Evolutionary conservation across 768 basidiomycete species (phyloP).

Genomic region (Tricholoma sp.): DNA sequence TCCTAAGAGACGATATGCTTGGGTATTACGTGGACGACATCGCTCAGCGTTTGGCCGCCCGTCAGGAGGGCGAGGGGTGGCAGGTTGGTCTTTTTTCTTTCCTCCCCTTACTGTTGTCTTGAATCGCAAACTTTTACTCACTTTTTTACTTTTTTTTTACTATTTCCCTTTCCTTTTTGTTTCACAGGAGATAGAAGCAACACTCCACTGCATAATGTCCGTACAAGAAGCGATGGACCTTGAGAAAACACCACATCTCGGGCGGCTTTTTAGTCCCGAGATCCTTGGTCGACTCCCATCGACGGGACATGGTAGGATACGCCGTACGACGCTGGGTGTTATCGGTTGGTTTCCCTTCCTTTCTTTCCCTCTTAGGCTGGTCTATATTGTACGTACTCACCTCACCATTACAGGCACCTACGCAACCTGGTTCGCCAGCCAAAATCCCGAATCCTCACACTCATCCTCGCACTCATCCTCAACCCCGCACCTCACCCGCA

Average conservation of each 20-base stretch:
- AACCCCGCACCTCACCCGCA: not conserved
- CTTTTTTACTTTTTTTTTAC: too few relatives aligned
- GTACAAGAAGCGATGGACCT: slow-evolving; percentile 80
- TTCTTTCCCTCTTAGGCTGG: not conserved
- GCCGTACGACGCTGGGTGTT: slow-evolving; percentile 68
- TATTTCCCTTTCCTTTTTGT: too few relatives aligned
- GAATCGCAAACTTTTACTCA: not conserved
- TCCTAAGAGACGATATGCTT: slow-evolving; percentile 81
- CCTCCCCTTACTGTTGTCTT: too few relatives aligned
- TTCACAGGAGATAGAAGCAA: slow-evolving; percentile 76
- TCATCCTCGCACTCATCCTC: not conserved
- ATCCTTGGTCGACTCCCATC: slow-evolving; percentile 67
- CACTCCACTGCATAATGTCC: slow-evolving; percentile 79
- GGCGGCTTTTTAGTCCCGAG: slow-evolving; percentile 64
- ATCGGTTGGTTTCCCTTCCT: slow-evolving; percentile 51
- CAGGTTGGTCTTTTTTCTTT: slow-evolving; percentile 46
- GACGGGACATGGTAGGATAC: slow-evolving; percentile 56
- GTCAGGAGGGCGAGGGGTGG: slow-evolving; percentile 53
- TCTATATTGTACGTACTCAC: not conserved
- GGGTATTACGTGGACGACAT: slow-evolving; percentile 62
- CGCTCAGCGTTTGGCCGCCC: slow-evolving; percentile 43
- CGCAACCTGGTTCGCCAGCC: slow-evolving; percentile 74
- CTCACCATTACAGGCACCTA: slow-evolving; percentile 49
- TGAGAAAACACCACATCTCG: slow-evolving; percentile 47
- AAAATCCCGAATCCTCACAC: slow-evolving; percentile 4